phyloP scores from a whole-genome alignment of 2,329 filamentous ascomycete genomes.

The Xylariaceae sp. region DNA sequence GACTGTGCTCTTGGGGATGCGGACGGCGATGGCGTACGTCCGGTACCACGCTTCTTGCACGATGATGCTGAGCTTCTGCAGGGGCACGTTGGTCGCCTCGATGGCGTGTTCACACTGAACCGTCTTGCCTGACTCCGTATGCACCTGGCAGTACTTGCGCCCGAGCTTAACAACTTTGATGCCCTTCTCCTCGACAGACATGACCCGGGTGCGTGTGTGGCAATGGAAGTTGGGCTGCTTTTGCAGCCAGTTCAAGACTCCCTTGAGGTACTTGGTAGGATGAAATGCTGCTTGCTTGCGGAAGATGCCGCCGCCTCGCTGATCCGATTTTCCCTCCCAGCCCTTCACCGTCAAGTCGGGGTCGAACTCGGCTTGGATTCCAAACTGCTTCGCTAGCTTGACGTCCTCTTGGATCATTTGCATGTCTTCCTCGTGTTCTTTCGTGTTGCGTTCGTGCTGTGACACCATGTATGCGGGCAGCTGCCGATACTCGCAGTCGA shows the following conservation, averaged over 20 bases:
- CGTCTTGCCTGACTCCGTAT: conserved; percentile 53
- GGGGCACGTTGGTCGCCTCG: conserved; percentile 61
- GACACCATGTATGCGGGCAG: conserved; percentile 58
- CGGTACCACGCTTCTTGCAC: conserved; percentile 60
- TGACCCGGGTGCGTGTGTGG: conserved; percentile 58
- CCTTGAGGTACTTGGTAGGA: conserved; percentile 61
- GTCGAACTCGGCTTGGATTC: conserved; percentile 50
- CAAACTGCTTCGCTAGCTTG: conserved; percentile 50
- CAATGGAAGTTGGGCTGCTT: conserved; percentile 60
- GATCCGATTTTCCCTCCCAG: conserved; percentile 58
- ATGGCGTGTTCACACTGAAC: conserved; percentile 57
- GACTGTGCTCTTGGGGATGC: conserved; percentile 57
- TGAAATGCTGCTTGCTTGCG: conserved; percentile 60
- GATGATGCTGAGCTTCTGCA: conserved; percentile 61
- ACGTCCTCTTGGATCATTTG: conserved; percentile 54
- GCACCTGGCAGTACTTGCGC: conserved; percentile 53
- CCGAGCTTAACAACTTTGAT: conserved; percentile 52
- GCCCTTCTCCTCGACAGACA: conserved; percentile 56
- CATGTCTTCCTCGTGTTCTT: conserved; percentile 54
- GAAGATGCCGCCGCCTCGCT: conserved; percentile 57
- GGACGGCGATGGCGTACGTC: conserved; percentile 63
- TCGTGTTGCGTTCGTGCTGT: conserved; percentile 51
- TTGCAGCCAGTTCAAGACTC: conserved; percentile 58
- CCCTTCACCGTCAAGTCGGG: conserved; percentile 56
- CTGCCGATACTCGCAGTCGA: conserved; percentile 63